These are phyloP conservation scores for Pseudopithomyces maydicus DNA, from an alignment of 2,329 filamentous ascomycete genomes.

Conservation along the genomic window DNA sequence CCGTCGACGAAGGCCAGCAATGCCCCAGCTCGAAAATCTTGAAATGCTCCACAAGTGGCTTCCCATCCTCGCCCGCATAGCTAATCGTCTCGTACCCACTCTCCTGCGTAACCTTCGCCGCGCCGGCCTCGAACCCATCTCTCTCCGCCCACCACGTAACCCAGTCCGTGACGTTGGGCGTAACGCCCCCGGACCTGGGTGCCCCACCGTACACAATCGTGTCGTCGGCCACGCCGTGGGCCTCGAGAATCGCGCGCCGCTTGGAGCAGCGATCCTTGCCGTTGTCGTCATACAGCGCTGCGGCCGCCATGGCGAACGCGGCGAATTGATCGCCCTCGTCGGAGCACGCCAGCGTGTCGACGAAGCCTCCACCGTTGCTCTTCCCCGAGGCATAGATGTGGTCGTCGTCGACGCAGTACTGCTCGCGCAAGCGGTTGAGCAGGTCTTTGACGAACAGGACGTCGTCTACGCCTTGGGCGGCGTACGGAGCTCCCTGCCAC, in stretches of 20 bases:
- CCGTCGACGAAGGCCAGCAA: conserved; percentile 6
- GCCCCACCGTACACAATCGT: background rate
- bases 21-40: conserved; percentile 1
- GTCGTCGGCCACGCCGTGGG: background rate
- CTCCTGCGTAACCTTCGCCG: background rate
- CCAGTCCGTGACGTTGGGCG: background rate
- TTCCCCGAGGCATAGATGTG: conserved; percentile 4
- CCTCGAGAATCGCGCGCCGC: conserved; percentile 4
- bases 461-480: conserved; percentile 2
- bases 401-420: conserved; percentile 5
- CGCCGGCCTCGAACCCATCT: background rate
- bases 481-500: conserved; percentile 7
- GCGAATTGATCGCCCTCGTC: conserved; percentile 6
- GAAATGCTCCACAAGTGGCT: conserved; percentile 1
- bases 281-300: conserved; percentile 5
- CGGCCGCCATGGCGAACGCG: conserved; percentile 3
- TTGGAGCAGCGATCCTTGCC: background rate
- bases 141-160: conserved; percentile 4
- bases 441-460: conserved; percentile 2
- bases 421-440: background rate
- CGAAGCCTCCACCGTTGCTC: conserved; percentile 8
- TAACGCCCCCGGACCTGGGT: background rate
- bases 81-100: background rate
- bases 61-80: background rate
- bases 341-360: conserved; percentile 9